phyloP scores from a whole-genome alignment of 257 asterid species.

The Fraxinus pennsylvanica region DNA sequence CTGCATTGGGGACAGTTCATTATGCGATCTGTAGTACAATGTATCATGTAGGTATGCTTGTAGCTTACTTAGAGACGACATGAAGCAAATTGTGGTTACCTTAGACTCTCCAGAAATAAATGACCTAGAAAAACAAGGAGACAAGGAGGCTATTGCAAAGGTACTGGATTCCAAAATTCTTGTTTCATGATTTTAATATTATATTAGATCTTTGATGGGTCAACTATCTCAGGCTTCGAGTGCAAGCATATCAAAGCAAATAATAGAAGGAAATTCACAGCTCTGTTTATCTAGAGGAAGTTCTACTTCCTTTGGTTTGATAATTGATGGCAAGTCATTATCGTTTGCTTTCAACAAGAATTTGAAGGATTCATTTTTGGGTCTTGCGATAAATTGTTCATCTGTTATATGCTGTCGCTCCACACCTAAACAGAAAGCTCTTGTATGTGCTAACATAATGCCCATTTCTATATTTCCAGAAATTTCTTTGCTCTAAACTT shows the following conservation, averaged over 20 bases:
- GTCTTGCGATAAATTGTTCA: constrained; percentile 71
- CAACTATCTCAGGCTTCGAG: constrained; percentile 57
- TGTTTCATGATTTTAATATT: neutral
- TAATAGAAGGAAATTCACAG: constrained; percentile 51
- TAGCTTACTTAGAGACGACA: constrained; percentile 80
- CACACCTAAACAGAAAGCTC: constrained; percentile 96
- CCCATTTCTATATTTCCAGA: constrained; percentile 4
- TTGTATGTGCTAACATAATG: constrained; percentile 51
- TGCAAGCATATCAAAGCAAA: constrained; percentile 61
- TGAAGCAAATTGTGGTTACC: constrained; percentile 79
- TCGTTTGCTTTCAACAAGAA: constrained; percentile 56
- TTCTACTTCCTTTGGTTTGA: constrained; percentile 61
- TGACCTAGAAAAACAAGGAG: constrained; percentile 65
- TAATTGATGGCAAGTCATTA: constrained; percentile 81
- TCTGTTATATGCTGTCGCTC: constrained; percentile 97
- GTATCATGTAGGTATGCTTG: constrained; percentile 67
- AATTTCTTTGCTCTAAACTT: constrained; percentile 10
- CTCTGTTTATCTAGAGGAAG: constrained; percentile 50
- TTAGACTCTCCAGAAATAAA: constrained; percentile 63
- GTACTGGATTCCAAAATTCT: constrained; percentile 38
- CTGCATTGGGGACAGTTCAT: neutral
- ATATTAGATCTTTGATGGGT: constrained; percentile 21
- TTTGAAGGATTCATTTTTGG: constrained; percentile 66
- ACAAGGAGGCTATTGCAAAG: constrained; percentile 66
- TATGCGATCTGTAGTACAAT: constrained; percentile 20